phyloP scores from a whole-genome alignment of 306 rosid genomes.

The Pterocarpus macrocarpus region DNA sequence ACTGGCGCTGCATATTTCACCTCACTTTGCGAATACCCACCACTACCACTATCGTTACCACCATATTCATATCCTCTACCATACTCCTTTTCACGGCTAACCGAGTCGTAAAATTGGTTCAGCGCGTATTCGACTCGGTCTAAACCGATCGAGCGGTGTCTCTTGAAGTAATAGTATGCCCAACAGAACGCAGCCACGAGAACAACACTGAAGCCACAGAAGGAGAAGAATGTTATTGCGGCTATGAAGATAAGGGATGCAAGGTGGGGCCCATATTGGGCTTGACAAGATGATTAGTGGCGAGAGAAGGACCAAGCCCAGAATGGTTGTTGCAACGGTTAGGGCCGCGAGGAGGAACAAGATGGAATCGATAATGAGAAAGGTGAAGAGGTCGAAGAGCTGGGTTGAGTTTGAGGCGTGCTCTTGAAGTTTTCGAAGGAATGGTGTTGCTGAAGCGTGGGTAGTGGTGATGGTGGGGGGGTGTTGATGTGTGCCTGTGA shows the following conservation, averaged over 20 bases:
- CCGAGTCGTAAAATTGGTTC: conserved; percentile 55
- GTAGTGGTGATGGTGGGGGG: not conserved
- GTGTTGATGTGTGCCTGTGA: conserved; percentile 22
- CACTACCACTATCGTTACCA: not conserved
- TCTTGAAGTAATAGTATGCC: conserved; percentile 63
- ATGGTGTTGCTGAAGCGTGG: not conserved
- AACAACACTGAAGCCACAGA: conserved; percentile 58
- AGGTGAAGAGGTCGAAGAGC: conserved; percentile 62
- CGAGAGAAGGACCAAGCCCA: conserved; percentile 57
- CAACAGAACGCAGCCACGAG: conserved; percentile 56
- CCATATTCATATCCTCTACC: conserved; percentile 54
- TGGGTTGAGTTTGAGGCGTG: conserved; percentile 62
- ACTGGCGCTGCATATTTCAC: not conserved
- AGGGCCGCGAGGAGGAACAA: conserved; percentile 67
- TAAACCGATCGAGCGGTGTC: conserved; percentile 62
- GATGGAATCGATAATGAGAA: conserved; percentile 62
- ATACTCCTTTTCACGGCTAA: conserved; percentile 64
- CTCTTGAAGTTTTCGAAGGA: conserved; percentile 49
- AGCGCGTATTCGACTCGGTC: conserved; percentile 46
- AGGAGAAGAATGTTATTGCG: conserved; percentile 48
- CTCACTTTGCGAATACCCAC: conserved; percentile 50
- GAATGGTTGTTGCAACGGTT: conserved; percentile 47
- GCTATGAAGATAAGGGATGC: conserved; percentile 39
- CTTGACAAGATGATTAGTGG: conserved; percentile 63
- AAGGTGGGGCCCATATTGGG: conserved; percentile 76